These are phyloP conservation scores for Nothomitra cinnamomea DNA, from an alignment of 2,329 filamentous ascomycete species.

Conservation along the genomic window DNA sequence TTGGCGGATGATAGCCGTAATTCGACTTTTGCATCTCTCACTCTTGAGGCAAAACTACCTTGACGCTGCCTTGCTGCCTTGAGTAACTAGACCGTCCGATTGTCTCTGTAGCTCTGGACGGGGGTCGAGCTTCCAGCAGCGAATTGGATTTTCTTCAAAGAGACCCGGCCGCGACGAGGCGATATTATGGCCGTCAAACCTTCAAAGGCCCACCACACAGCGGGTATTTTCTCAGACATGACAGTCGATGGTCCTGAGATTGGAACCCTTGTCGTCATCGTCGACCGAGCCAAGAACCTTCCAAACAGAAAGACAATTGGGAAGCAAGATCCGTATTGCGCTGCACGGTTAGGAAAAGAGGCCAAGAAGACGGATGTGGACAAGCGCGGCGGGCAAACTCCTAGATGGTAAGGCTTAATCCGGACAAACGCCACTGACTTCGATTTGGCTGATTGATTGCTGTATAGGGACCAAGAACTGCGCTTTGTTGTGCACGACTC, in stretches of 20 bases:
- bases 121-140: not conserved
- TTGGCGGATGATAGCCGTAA: not conserved
- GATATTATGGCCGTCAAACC: conserved; percentile 19
- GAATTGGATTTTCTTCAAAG: not conserved
- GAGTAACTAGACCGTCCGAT: not conserved
- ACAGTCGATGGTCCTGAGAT: conserved; percentile 83
- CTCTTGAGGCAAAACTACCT: not conserved
- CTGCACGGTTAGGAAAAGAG: conserved; percentile 83
- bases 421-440: conserved; percentile 7
- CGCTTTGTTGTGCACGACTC: conserved; percentile 94
- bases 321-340: conserved; percentile 96
- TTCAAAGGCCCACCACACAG: conserved; percentile 40
- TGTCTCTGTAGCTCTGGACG: not conserved
- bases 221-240: conserved; percentile 90
- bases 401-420: conserved; percentile 55
- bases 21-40: not conserved
- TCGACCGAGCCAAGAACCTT: conserved; percentile 92
- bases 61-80: not conserved
- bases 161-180: conserved; percentile 24
- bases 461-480: conserved; percentile 80
- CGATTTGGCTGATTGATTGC: not conserved
- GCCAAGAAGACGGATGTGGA: conserved; percentile 95
- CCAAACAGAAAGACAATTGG: conserved; percentile 95
- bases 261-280: conserved; percentile 77
- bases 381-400: conserved; percentile 84